A percentile compares a stretch with the other conserved stretches of the same genome.
Conservation (phyloP, 2,329 filamentous ascomycete genomes). For the Sporothrix curviconia region DNA sequence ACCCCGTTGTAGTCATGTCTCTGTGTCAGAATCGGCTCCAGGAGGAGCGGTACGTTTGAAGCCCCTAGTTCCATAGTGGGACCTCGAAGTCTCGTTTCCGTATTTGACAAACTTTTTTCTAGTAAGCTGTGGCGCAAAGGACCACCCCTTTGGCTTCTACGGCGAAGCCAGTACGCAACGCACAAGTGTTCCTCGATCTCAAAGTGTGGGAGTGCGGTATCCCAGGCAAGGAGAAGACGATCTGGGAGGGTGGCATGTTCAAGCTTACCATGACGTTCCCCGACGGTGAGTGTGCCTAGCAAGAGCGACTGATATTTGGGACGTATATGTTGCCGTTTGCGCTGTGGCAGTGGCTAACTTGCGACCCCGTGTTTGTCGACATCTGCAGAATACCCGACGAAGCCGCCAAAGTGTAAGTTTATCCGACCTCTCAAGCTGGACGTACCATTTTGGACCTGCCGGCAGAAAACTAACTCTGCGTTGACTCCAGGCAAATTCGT, state of each 20-base stretch:
- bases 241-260: slow-evolving; percentile 97
- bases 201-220: slow-evolving; percentile 97
- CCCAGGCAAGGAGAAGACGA: slow-evolving; percentile 90
- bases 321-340: no score
- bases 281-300: slow-evolving; percentile 61
- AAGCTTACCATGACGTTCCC: slow-evolving; percentile 91
- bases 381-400: slow-evolving; percentile 86
- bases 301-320: neutral
- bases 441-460: no score
- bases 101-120: neutral
- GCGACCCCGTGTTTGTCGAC: slow-evolving; percentile 10
- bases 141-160: slow-evolving; percentile 97
- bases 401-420: slow-evolving; percentile 92
- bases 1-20: slow-evolving; percentile 53
- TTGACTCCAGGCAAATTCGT: slow-evolving; percentile 76
- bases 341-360: slow-evolving; percentile 19
- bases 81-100: no score
- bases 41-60: slow-evolving; percentile 76
- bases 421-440: no score
- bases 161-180: slow-evolving; percentile 77
- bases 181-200: slow-evolving; percentile 77
- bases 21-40: slow-evolving; percentile 82
- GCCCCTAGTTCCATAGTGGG: no score
- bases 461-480: neutral
- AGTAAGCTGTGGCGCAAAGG: slow-evolving; percentile 95